Percentiles rank a stretch among this genome's conserved stretches.
phyloP scores from a whole-genome alignment of 441 rosid genomes.

The Geranium incanum region DNA sequence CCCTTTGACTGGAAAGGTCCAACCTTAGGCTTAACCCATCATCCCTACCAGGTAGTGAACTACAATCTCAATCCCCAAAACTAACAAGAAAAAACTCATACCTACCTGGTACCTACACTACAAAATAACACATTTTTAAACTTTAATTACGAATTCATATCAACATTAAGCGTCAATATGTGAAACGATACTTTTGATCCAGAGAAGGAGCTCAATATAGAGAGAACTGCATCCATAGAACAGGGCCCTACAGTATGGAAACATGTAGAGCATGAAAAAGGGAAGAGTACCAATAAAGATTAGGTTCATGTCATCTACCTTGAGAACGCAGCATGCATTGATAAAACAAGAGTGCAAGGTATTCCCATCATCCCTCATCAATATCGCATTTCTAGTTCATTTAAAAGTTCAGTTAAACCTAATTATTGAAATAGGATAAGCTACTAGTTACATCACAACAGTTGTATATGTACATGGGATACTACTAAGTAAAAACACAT shows the following conservation, averaged over 20 bases:
- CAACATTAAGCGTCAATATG: not conserved
- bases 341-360: constrained; percentile 82
- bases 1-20: not conserved
- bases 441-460: constrained; percentile 37
- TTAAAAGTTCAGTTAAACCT: constrained; percentile 78
- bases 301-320: constrained; percentile 72
- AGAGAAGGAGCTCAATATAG: constrained; percentile 16
- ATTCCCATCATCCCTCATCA: constrained; percentile 93
- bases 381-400: constrained; percentile 92
- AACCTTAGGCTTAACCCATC: not conserved
- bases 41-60: constrained; percentile 6
- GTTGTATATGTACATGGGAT: constrained; percentile 27
- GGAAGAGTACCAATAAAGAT: constrained; percentile 38
- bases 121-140: constrained; percentile 2
- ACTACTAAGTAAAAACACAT: constrained; percentile 28
- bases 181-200: constrained; percentile 4
- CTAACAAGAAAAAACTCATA: not conserved
- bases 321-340: constrained; percentile 44
- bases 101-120: constrained; percentile 2
- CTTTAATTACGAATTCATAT: constrained; percentile 7
- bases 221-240: constrained; percentile 17
- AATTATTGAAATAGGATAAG: constrained; percentile 54
- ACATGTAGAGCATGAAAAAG: constrained; percentile 34
- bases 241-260: constrained; percentile 29
- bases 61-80: constrained; percentile 16